Percentiles rank a stretch among this genome's conserved stretches.
Evolutionary conservation across 2,329 filamentous ascomycete species (phyloP).

Genomic region (Verticillium dahliae): DNA sequence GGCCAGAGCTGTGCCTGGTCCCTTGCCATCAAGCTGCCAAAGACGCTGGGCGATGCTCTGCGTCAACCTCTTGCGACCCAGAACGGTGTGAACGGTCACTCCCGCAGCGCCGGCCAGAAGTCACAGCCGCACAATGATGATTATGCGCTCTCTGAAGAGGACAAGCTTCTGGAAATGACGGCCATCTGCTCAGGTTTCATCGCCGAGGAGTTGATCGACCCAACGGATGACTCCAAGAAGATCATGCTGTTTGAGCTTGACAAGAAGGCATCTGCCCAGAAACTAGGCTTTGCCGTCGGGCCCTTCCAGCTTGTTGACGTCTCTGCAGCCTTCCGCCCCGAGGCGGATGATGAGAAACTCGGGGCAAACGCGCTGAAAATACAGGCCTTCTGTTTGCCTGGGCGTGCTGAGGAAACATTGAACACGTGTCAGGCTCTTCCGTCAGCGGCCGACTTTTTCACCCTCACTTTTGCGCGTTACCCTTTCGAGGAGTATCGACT

Average conservation of each 20-base stretch:
- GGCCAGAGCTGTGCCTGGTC: slow-evolving; percentile 80
- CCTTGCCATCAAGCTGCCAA: slow-evolving; percentile 77
- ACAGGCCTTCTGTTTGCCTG: slow-evolving; percentile 85
- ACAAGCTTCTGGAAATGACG: slow-evolving; percentile 80
- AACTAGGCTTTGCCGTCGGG: slow-evolving; percentile 88
- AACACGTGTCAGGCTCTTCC: slow-evolving; percentile 84
- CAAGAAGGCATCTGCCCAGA: slow-evolving; percentile 72
- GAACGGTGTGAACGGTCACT: slow-evolving; percentile 20
- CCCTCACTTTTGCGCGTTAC: slow-evolving; percentile 81
- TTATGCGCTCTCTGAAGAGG: slow-evolving; percentile 58
- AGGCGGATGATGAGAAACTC: slow-evolving; percentile 86
- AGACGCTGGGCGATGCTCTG: slow-evolving; percentile 75
- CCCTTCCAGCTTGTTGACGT: slow-evolving; percentile 93
- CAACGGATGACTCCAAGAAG: slow-evolving; percentile 73
- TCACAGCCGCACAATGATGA: slow-evolving; percentile 31
- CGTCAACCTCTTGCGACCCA: slow-evolving; percentile 39
- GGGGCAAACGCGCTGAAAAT: slow-evolving; percentile 83
- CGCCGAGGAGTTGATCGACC: slow-evolving; percentile 74
- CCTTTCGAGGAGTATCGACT: slow-evolving; percentile 90
- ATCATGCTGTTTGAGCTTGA: slow-evolving; percentile 78
- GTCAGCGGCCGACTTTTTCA: slow-evolving; percentile 84
- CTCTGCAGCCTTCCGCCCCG: slow-evolving; percentile 75
- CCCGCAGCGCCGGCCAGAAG: slow-evolving; percentile 24
- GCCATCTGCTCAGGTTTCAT: slow-evolving; percentile 88
- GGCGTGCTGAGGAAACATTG: slow-evolving; percentile 71